Base-by-base conservation (phyloP, 2,329 filamentous ascomycete genomes). In the Tympanopsis confertula region DNA sequence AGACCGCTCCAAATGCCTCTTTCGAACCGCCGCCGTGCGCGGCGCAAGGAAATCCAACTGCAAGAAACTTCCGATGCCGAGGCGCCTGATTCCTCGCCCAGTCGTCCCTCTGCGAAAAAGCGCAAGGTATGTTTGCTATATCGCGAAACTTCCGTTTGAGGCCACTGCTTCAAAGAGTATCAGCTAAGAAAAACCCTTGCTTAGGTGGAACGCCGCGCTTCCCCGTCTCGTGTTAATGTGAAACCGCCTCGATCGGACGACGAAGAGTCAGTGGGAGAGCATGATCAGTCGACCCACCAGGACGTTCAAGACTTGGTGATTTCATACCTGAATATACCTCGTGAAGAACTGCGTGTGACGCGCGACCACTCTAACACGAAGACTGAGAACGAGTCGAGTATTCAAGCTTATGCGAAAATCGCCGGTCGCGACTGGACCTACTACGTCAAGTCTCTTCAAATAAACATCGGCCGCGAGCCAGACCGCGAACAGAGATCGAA, bases 341-440 rank as follows among this genome's bases (percentile, higher is more conserved):
- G 58, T 29, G 30, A 42, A 32, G 57, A 59, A 37, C 52, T 65
- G 36, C 57, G 57, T 42, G 65, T 65, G 20, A 52, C 58, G 39
- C 51, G 52, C 42, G 56, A 66, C 36, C 58, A 66, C 44, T 59
- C 62, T 18, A 67, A 68, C 42, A 50, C 55, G 18, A 63, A 59
- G 41, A 58, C 55, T 37, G 59, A 60, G 41, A 63, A 62, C 37
- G 59, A 61, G 39, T 56, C 62, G 42, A 65, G 62, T 35, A 59
- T 68, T 41, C 58, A 59, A 38, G 65, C 65, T 22, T 69, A 66
- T 45, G 65, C 65, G 19, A 68, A 67, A 46, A 63, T 69, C 40
- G 64, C 63, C 37, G 65, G 65, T 38, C 57, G 62, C 43, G 60
- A 64, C 44, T 69, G 65, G 65, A 68, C 66, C 14, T 69, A 67